Percentiles rank a stretch among this genome's conserved stretches.
Conservation (phyloP, 768 basidiomycete species). For the Amanita polypyramis region DNA sequence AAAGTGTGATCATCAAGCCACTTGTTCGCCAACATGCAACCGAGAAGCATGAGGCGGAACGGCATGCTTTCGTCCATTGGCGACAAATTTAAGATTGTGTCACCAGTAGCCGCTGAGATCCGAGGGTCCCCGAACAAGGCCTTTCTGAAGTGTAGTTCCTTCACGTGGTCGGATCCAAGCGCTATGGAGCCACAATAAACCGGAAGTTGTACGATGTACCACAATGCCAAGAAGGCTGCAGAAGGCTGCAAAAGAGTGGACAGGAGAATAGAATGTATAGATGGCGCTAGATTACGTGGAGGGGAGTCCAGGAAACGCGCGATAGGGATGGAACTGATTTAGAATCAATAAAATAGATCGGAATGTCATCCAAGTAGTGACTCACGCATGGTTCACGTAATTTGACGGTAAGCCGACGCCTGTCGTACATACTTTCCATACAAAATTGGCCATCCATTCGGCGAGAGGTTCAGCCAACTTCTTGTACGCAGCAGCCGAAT, state of each 20-base stretch:
- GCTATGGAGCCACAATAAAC: constrained; percentile 48
- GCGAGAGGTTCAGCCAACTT: constrained; percentile 69
- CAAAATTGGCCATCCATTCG: constrained; percentile 69
- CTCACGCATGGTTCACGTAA: constrained; percentile 49
- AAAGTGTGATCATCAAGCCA: constrained; percentile 87
- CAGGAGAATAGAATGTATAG: constrained; percentile 63
- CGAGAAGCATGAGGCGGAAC: constrained; percentile 67
- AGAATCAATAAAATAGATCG: constrained; percentile 8
- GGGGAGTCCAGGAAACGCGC: constrained; percentile 34
- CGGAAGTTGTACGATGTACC: constrained; percentile 76
- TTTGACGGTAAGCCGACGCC: constrained; percentile 45
- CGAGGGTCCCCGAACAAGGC: constrained; percentile 44
- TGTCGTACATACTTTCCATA: constrained; percentile 79
- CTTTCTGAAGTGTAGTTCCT: constrained; percentile 54
- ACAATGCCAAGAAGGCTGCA: constrained; percentile 65
- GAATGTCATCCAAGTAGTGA: constrained; percentile 12
- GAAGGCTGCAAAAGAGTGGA: constrained; percentile 79
- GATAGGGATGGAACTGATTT: constrained; percentile 19
- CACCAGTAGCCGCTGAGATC: neutral
- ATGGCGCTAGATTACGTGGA: constrained; percentile 43
- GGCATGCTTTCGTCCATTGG: constrained; percentile 48
- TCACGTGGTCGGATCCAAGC: constrained; percentile 40
- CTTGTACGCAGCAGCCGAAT: constrained; percentile 49
- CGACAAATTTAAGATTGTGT: constrained; percentile 18
- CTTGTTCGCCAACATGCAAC: constrained; percentile 82